Base-by-base conservation (phyloP, 805 yeast genomes). In the Yamadazyma olivae region DNA sequence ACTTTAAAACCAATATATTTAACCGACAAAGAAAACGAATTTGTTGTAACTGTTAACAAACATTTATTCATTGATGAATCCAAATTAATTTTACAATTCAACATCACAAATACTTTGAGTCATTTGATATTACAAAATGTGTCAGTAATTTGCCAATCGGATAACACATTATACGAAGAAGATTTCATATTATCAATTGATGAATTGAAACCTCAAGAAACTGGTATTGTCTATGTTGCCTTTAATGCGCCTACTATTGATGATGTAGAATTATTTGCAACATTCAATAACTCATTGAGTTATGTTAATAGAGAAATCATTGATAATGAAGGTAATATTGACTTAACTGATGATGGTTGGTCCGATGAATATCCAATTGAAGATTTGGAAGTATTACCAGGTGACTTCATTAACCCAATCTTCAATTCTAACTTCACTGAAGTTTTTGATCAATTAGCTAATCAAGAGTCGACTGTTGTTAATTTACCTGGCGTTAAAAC, bases 341-440 rank as follows among this genome's bases (percentile, higher is more conserved):
- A 74, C 40, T 82, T 75, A 30, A 79, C 74, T 32, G 82, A 69
- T 36, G 95, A 83, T 46, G 97, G 96, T 13, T 86, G 82, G 73
- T 84, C 83, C 46, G 98, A 93, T 60, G 96, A 90, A 61, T 93
- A 91, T 62, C 93, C 83, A 57, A 77, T 93, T 46, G 97, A 88
- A 60, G 83, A 82, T 39, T 69, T 89, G 51, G 79, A 76, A 39
- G 57, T 91, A 38, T 63, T 64, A 6, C 79, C 93, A 7, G 96
- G 96, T 24, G 97, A 89, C 57, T 91, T 80, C 61, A 71, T 88
- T 39, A 62, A 68, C 36, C 95, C 96, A 35, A 70, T 88, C 17
- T 87, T 77, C 57, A 76, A 82, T 44, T 87, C 93, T 28, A 77
- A 81, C 61, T 89, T 89, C 57, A 76, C 82, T 5, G 68, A 74